Conservation (phyloP, 306 rosid genomes). For the peach (Prunus persica) region DNA sequence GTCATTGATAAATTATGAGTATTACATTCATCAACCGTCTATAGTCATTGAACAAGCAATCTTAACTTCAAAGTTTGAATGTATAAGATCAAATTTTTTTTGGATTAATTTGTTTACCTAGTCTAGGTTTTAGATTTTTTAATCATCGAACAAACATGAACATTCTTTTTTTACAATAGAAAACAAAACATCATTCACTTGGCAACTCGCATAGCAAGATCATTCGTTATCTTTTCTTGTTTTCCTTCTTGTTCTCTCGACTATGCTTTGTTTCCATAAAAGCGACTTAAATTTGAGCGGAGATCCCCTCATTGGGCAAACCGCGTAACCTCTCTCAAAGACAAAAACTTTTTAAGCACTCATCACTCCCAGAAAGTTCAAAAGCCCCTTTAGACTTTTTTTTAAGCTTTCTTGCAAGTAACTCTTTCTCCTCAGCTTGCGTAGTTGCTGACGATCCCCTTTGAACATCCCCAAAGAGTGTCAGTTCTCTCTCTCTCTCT, state of each 20-base stretch:
- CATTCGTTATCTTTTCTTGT: neutral
- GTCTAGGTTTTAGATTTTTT: too few species aligned
- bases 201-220: neutral
- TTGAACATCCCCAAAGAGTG: neutral
- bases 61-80: too few species aligned
- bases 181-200: too few species aligned
- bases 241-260: neutral
- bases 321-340: slow-evolving; percentile 17
- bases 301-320: neutral
- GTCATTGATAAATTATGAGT: too few species aligned
- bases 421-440: slow-evolving; percentile 18
- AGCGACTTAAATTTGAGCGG: neutral
- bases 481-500: slow-evolving; percentile 12
- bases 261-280: slow-evolving; percentile 25
- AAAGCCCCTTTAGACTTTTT: slow-evolving; percentile 20
- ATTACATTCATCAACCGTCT: too few species aligned
- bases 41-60: too few species aligned
- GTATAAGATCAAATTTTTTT: too few species aligned
- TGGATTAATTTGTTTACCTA: too few species aligned
- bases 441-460: slow-evolving; percentile 24
- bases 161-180: too few species aligned
- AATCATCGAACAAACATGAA: too few species aligned
- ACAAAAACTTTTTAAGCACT: slow-evolving; percentile 22
- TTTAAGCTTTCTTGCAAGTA: slow-evolving; percentile 31
- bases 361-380: slow-evolving; percentile 41